Conservation (phyloP, 2,329 filamentous ascomycete species). For the Nannizziopsis arthrosporioides region DNA sequence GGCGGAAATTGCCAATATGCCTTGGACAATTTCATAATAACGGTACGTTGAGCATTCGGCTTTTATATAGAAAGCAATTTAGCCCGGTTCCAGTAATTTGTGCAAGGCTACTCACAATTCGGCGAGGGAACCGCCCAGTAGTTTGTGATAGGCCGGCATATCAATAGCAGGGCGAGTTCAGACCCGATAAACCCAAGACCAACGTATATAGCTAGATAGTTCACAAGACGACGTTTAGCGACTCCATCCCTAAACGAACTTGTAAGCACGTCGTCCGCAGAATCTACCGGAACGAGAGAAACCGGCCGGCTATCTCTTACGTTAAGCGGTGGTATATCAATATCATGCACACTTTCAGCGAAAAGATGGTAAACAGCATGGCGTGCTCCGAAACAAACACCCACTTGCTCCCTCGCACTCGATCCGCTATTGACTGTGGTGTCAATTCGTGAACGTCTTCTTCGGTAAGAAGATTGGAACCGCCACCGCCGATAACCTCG, state of each 20-base stretch:
- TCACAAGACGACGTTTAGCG: slow-evolving; percentile 27
- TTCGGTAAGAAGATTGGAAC: slow-evolving; percentile 48
- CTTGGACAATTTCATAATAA: slow-evolving; percentile 37
- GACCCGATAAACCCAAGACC: slow-evolving; percentile 37
- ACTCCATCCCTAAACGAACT: slow-evolving; percentile 22
- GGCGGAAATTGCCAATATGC: slow-evolving; percentile 27
- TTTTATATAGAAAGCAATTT: no score
- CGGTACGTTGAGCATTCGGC: slow-evolving; percentile 29
- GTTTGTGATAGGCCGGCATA: slow-evolving; percentile 35
- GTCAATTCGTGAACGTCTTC: slow-evolving; percentile 38
- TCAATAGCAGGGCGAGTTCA: slow-evolving; percentile 41
- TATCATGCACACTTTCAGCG: slow-evolving; percentile 43
- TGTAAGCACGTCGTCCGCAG: no score
- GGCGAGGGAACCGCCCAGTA: no score
- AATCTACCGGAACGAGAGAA: no score
- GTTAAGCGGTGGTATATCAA: slow-evolving; percentile 44
- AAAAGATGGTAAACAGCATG: slow-evolving; percentile 47
- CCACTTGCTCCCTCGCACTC: slow-evolving; percentile 48
- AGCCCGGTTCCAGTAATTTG: no score
- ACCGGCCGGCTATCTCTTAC: slow-evolving; percentile 18
- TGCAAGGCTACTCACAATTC: no score
- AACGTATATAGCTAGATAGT: slow-evolving; percentile 34
- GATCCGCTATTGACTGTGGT: slow-evolving; percentile 31
- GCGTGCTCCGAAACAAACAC: slow-evolving; percentile 51
- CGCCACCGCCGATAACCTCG: slow-evolving; percentile 42